Conservation (phyloP, 2,329 filamentous ascomycete genomes). For the Penicillium sp. region DNA sequence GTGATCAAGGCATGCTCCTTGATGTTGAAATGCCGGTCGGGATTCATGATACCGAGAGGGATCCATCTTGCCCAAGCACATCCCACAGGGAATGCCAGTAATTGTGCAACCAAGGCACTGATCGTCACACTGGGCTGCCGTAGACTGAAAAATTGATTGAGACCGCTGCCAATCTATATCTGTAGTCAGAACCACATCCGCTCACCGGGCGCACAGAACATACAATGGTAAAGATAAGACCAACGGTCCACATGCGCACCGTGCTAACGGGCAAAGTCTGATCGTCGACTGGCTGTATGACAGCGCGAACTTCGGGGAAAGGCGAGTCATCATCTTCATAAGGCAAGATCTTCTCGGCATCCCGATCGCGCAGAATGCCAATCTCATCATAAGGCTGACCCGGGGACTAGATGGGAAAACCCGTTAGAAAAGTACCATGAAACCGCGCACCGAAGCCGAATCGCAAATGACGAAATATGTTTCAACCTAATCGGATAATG, state of each 20-base stretch:
- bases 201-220: slow-evolving; percentile 8
- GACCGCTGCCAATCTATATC: slow-evolving; percentile 36
- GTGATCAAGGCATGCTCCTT: slow-evolving; percentile 48
- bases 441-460: too few relatives aligned
- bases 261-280: slow-evolving; percentile 34
- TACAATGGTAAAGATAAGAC: slow-evolving; percentile 41
- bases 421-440: slow-evolving; percentile 9
- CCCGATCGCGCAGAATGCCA: slow-evolving; percentile 31
- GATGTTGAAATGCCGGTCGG: slow-evolving; percentile 42
- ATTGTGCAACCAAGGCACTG: slow-evolving; percentile 42
- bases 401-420: background rate
- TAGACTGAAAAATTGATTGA: slow-evolving; percentile 43
- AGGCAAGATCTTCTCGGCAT: slow-evolving; percentile 34
- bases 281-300: slow-evolving; percentile 37
- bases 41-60: slow-evolving; percentile 45
- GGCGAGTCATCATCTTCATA: slow-evolving; percentile 42
- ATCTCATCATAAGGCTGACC: slow-evolving; percentile 15
- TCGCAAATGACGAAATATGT: background rate
- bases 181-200: background rate
- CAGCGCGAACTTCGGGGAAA: slow-evolving; percentile 41
- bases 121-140: slow-evolving; percentile 43
- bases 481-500: background rate
- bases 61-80: slow-evolving; percentile 41
- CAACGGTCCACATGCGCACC: slow-evolving; percentile 41
- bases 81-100: slow-evolving; percentile 49